A percentile compares a stretch with the other conserved stretches of the same genome.
phyloP scores from a whole-genome alignment of 352 stramenopile species.

The Phytophthora aleatoria region DNA sequence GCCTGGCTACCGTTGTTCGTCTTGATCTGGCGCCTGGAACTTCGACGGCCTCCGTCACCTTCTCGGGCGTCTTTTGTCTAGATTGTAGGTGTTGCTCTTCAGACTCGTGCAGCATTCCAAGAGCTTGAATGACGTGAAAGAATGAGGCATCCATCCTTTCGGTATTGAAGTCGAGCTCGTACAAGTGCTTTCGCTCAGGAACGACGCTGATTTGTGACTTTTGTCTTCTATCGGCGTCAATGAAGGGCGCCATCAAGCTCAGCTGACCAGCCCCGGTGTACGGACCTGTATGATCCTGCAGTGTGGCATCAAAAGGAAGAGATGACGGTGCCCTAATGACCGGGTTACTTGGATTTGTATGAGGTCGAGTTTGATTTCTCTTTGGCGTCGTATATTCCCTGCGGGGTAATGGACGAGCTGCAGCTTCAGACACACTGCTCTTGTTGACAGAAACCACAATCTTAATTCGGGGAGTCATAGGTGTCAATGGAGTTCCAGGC shows the following conservation, averaged over 20 bases:
- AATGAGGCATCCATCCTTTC: slow-evolving; percentile 22
- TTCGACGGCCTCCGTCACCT: neutral
- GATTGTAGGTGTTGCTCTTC: neutral
- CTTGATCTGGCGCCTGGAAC: slow-evolving; percentile 13
- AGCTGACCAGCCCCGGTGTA: slow-evolving; percentile 40
- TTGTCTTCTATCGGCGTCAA: slow-evolving; percentile 36
- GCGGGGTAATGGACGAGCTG: slow-evolving; percentile 5
- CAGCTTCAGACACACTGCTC: slow-evolving; percentile 4
- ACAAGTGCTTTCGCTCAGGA: slow-evolving; percentile 30
- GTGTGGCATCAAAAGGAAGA: slow-evolving; percentile 32
- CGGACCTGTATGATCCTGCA: slow-evolving; percentile 24
- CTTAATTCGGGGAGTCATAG: slow-evolving; percentile 22
- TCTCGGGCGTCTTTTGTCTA: slow-evolving; percentile 11
- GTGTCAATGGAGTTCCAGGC: slow-evolving; percentile 4
- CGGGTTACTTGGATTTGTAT: slow-evolving; percentile 4
- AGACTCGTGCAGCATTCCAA: neutral
- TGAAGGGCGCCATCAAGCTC: slow-evolving; percentile 49
- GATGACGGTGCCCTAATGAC: slow-evolving; percentile 25
- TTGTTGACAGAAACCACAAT: slow-evolving; percentile 27
- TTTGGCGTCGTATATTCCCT: slow-evolving; percentile 7
- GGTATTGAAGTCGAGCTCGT: slow-evolving; percentile 32
- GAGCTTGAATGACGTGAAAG: slow-evolving; percentile 10
- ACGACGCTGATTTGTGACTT: slow-evolving; percentile 4
- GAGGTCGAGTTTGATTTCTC: slow-evolving; percentile 10
- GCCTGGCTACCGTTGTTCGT: slow-evolving; percentile 23